Base-by-base conservation (phyloP, 768 basidiomycete species). In the Trametes sanguinea region DNA sequence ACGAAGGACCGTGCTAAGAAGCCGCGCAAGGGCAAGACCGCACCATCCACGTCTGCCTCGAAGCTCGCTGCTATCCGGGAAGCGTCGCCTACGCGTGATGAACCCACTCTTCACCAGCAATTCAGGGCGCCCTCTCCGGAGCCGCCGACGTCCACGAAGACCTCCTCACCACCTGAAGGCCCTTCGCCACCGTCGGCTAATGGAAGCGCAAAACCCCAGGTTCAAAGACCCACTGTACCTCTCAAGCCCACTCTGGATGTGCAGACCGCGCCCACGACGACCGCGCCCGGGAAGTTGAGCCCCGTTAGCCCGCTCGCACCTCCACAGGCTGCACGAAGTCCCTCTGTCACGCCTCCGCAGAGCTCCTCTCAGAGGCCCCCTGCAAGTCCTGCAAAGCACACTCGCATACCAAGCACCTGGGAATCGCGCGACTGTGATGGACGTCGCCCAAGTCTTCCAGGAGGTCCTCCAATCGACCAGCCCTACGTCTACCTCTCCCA, bases 1-100 rank as follows among this genome's bases (percentile, higher is more conserved):
- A 91, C 91, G 22, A 90, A 85, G 77, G 85, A 83, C 57, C 81
- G 89, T 71, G 86, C 85, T 50, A 85, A 82, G 75, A 88, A 86
- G 72, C 87, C 87, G 46, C 81, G 80, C 69, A 89, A 83, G 72
- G 73, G 69, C 57, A 80, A 75, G 67, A 63, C 50, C 50, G 57
- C 66, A 32, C 59, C 48, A 13, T 52, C 54, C 13, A 40, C 56
- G 37, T 29, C 45, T 29, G 39, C 33, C 6, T 61, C 51, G 9
- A 66, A 53, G 44, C 29, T 61, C 17, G 61, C 51, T 32, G 39
- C 65, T 6, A 60, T 57, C 5, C 60, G 50, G 17, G 57, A 58
- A 43, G 61, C 35, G 11, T 60, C 62, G 4, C 57, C 57, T 4
- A 40, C 53, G 8, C 47, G 62, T 29, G 51, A 58, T 39, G 52